Conservation (phyloP, 179 eudicot genomes). For the Beta macrorhiza region DNA sequence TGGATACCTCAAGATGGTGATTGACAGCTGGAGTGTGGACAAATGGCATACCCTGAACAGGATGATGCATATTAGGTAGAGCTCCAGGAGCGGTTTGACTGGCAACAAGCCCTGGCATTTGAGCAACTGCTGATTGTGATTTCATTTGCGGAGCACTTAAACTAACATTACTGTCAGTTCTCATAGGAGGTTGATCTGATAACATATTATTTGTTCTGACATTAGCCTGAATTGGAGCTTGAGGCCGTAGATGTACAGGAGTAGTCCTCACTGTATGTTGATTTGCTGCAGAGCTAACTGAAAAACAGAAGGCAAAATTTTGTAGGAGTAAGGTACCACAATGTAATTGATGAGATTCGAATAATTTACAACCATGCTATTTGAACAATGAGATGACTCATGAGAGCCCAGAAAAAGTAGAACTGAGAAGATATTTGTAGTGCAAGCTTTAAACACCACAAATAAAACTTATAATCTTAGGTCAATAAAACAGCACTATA, state of each 20-base stretch:
- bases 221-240: conserved; percentile 31
- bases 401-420: background rate
- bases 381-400: background rate
- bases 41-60: conserved; percentile 45
- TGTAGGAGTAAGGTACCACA: conserved; percentile 4
- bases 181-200: conserved; percentile 36
- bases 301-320: conserved; percentile 9
- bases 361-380: background rate
- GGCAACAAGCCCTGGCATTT: conserved; percentile 39
- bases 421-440: too few relatives aligned
- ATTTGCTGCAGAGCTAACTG: conserved; percentile 43
- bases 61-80: conserved; percentile 39
- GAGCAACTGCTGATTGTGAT: conserved; percentile 35
- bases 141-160: conserved; percentile 34
- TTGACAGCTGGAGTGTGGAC: conserved; percentile 44
- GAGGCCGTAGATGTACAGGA: conserved; percentile 45
- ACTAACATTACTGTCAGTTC: conserved; percentile 39
- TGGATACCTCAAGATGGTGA: conserved; percentile 68
- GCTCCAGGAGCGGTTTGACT: conserved; percentile 44
- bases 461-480: too few relatives aligned
- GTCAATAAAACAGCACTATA: too few relatives aligned
- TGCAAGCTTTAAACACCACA: too few relatives aligned
- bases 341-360: background rate
- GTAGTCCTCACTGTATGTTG: conserved; percentile 40
- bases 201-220: conserved; percentile 41